Evolutionary conservation across 768 basidiomycete species (phyloP), one percentile per base, ranked within the genome.

Genomic region (Lenzites betulinus): DNA sequence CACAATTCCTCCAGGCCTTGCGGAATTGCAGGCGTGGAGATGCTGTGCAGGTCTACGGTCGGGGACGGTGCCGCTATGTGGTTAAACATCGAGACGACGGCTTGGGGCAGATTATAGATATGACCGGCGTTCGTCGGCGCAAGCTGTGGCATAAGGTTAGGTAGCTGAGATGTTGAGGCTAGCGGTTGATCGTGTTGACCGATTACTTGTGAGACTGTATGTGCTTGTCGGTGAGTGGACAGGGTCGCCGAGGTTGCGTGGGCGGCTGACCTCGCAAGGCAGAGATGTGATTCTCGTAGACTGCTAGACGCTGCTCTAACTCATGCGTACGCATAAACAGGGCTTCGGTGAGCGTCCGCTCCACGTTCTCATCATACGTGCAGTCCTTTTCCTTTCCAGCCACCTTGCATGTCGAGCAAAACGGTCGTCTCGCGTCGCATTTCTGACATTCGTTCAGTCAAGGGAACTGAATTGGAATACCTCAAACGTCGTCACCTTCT

Each of bases 371-470:
- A 36, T 70, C 69, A 52, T 69, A 70, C 18, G 53, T 44, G 62
- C 69, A 70, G 5, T 67, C 65, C 7, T 54, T 50, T 39, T 66
- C 64, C 36, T 69, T 68, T 13, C 67, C 69, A 0, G 69, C 69
- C 13, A 64, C 54, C 33, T 64, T 55, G 56, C 69, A 70, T 0
- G 69, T 70, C 6, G 64, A 54, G 51, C 69, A 70, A 44, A 38
- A 64, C 0, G 69, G 69, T 16, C 69, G 60, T 8, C 59, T 61
- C 12, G 69, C 69, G 23, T 70, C 69, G 35, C 69, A 70, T 67
- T 64, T 70, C 69, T 70, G 43, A 9, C 11, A 9, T 9, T 8
- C 7, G 15, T 5, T 58, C 25, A 60, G 47, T 28, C 18, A 4
- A 3, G 7, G 35, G 13, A 1, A 23, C 16, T 13, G 9, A 18